phyloP scores from a whole-genome alignment of 345 rosid species.

The Euclidium syriacum region DNA sequence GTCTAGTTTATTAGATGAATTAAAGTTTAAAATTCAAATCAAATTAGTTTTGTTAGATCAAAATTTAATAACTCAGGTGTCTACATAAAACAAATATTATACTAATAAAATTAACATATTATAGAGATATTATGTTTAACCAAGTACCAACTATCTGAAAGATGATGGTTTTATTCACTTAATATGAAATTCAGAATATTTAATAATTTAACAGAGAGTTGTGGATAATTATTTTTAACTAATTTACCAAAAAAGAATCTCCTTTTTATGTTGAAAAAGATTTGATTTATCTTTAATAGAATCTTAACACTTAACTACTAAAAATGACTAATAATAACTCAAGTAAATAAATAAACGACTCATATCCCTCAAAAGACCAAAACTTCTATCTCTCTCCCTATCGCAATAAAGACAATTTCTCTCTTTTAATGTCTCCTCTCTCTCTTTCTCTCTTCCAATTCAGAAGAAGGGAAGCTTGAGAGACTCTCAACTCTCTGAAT shows the following conservation, averaged over 20 bases:
- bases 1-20: too few species aligned
- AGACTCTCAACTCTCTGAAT: conserved; percentile 5
- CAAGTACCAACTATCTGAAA: too few species aligned
- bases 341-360: background rate
- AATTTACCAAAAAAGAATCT: background rate
- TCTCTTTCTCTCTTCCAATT: background rate
- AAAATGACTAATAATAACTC: background rate
- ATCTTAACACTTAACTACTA: background rate
- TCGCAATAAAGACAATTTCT: conserved; percentile 29
- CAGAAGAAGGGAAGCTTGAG: conserved; percentile 5
- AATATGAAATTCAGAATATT: too few species aligned
- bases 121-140: too few species aligned
- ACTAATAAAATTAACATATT: too few species aligned
- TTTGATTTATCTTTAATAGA: background rate
- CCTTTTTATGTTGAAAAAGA: background rate
- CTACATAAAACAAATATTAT: too few species aligned
- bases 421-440: conserved; percentile 24
- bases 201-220: background rate
- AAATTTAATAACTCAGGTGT: too few species aligned
- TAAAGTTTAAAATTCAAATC: too few species aligned
- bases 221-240: background rate
- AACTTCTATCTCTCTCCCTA: background rate
- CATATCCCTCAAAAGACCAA: conserved; percentile 27
- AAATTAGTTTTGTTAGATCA: too few species aligned
- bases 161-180: too few species aligned